Base-by-base conservation (phyloP, 176 grass and related monocot species). In the Thalia dealbata region DNA sequence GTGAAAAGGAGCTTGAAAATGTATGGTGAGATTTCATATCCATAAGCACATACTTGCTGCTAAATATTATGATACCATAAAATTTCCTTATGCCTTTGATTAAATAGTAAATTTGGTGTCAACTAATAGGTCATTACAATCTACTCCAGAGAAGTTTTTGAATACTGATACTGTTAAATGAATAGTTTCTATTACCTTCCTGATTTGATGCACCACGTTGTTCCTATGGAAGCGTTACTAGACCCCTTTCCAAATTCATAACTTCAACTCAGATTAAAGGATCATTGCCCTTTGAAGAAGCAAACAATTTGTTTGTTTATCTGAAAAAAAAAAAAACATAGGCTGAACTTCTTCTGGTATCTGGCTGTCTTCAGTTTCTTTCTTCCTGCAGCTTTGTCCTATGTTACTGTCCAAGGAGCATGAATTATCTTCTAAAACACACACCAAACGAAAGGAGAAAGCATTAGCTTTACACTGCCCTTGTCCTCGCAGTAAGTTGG, bases 1-100 rank as follows among this genome's bases (percentile, higher is more conserved):
- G 95, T 52, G 89, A 91, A 78, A 81, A 78, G 71, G 87, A 92
- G 63, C 87, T 97, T 82, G 83, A 88, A 61, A 97, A 97, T 91
- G 89, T 97, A 83, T 70, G 88, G 85, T 79, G 62, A 88, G 75
- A 62, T 52, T 50, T 52, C 29, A 66, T 48, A 22, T 56, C 59
- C 46, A 54, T 56, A 22, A 50, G 43, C 65, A 70, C 58, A 42
- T 23, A 80, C 48, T 50, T 60, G 10, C 12, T 16, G 16, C 16
- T 26, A 42, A 4, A 43, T 10, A 61, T 42, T 2, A 66, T 35
- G 6, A 15, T 35, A 2, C 12, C 3, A n/a, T 66, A 66, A 22
- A 44, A 7, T 69, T 42, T 46, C 18, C 46, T 69, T n/a, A 44
- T 48, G 61, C 10, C 11, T n/a, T 43, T 67, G 6, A 19, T 10